phyloP scores from a whole-genome alignment of 805 yeast genomes.

The Myxozyma melibiosi region DNA sequence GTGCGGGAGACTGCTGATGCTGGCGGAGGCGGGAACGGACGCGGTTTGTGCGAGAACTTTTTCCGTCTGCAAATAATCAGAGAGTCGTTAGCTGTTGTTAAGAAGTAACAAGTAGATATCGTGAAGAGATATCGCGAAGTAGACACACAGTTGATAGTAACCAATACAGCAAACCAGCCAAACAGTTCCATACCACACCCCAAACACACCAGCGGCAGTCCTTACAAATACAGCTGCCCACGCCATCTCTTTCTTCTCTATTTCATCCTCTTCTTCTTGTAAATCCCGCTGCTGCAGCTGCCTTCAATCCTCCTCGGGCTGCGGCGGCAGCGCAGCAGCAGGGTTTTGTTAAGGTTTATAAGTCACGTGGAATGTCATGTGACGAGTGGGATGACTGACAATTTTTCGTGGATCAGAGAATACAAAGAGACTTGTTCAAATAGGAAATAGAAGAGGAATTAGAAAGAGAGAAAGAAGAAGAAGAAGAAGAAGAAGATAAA shows the following conservation, averaged over 20 bases:
- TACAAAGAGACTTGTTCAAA: too few species aligned
- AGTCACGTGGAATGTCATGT: not conserved
- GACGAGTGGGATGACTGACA: not conserved
- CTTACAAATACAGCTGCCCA: not conserved
- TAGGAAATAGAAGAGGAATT: too few species aligned
- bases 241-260: not conserved
- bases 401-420: too few species aligned
- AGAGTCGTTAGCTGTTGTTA: not conserved
- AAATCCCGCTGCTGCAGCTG: not conserved
- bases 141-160: conserved; percentile 25
- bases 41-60: conserved; percentile 13
- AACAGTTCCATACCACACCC: conserved; percentile 27
- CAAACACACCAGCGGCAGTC: conserved; percentile 13
- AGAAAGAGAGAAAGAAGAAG: too few species aligned
- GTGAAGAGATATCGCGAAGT: not conserved
- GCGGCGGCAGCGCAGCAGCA: conserved; percentile 1
- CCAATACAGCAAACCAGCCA: conserved; percentile 26
- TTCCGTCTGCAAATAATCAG: conserved; percentile 15
- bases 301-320: not conserved
- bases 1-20: not conserved
- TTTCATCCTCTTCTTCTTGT: not conserved
- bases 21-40: conserved; percentile 7
- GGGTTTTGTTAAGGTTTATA: not conserved
- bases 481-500: too few species aligned
- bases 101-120: not conserved